Conservation (phyloP, 2,329 filamentous ascomycete genomes). For the Sporothrix dimorphospora region DNA sequence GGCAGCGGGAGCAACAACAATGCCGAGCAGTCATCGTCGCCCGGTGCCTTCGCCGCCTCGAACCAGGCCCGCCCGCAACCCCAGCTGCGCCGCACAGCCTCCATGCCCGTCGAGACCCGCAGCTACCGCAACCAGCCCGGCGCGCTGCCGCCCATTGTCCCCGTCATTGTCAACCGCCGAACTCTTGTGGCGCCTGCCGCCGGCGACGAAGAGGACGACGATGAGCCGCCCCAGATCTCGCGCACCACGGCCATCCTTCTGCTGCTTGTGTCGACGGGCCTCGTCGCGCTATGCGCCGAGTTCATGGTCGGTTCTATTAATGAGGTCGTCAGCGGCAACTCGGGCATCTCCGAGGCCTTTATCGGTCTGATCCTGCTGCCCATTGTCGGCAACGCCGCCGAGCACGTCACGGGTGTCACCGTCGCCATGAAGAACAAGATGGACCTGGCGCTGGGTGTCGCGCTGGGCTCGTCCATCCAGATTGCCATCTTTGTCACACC, state of each 20-base stretch:
- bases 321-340: conserved; percentile 52
- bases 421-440: conserved; percentile 64
- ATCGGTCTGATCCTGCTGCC: conserved; percentile 65
- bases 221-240: conserved; percentile 44
- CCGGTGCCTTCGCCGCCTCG: neutral
- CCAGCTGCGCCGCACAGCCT: conserved; percentile 55
- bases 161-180: conserved; percentile 40
- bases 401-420: conserved; percentile 64
- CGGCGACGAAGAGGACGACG: conserved; percentile 37
- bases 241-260: conserved; percentile 52
- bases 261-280: conserved; percentile 55
- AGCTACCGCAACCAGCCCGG: conserved; percentile 34
- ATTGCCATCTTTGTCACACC: conserved; percentile 65
- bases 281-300: conserved; percentile 64
- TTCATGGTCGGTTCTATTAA: conserved; percentile 64
- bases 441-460: conserved; percentile 64
- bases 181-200: conserved; percentile 17
- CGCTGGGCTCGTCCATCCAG: conserved; percentile 63
- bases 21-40: neutral
- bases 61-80: conserved; percentile 25
- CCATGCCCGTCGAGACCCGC: conserved; percentile 48
- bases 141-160: conserved; percentile 40
- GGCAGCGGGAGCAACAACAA: neutral
- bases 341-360: conserved; percentile 57
- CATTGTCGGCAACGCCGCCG: conserved; percentile 65